Base-by-base conservation (phyloP, 768 basidiomycete genomes). In the Nidularia pulvinata region DNA sequence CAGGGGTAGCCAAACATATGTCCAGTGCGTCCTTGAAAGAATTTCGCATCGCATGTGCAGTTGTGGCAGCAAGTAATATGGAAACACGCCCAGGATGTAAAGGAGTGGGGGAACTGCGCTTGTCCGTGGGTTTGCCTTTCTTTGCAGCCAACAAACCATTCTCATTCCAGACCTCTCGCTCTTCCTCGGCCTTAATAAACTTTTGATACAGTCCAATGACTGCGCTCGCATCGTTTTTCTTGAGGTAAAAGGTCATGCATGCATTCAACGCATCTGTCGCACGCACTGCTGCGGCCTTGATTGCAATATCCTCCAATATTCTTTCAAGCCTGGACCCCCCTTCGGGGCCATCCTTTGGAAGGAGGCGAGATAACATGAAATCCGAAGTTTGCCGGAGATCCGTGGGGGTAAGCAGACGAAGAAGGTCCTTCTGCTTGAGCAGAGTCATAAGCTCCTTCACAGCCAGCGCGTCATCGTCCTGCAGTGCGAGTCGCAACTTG, bases 31-130 rank as follows among this genome's bases (percentile, higher is more conserved):
- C 74, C n/a, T 68, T 60, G 58, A 91, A 89, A n/a, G 77, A 73
- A 60, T 82, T 70, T 33, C 73, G 67, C 63, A 84, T 77, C 4
- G 86, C 85, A 63, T 83, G 70, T 13, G 91, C 91, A 19, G 82
- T 72, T n/a, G 83, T 68, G 5, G 75, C 83, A 9, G 75, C 75
- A 33, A 87, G 72, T 25, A 88, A 67, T 33, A 85, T 55, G 1
- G 70, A 60, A 33, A 67, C 61, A n/a, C 68, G 71, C 36, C 69
- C 73, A 49, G 58, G 72, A 56, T 55, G 57, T 54, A 39, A 39
- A 7, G 37, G 37, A 39, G n/a, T 48, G 55, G 22, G 52, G 57
- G 54, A 37, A 44, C 57, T n/a, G n/a, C n/a, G n/a, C n/a, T n/a
- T n/a, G n/a, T n/a, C n/a, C n/a, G n/a, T n/a, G n/a, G n/a, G n/a